These are phyloP conservation scores for Drechslera avenae DNA, from an alignment of 2,329 filamentous ascomycete genomes.

Conservation along the genomic window DNA sequence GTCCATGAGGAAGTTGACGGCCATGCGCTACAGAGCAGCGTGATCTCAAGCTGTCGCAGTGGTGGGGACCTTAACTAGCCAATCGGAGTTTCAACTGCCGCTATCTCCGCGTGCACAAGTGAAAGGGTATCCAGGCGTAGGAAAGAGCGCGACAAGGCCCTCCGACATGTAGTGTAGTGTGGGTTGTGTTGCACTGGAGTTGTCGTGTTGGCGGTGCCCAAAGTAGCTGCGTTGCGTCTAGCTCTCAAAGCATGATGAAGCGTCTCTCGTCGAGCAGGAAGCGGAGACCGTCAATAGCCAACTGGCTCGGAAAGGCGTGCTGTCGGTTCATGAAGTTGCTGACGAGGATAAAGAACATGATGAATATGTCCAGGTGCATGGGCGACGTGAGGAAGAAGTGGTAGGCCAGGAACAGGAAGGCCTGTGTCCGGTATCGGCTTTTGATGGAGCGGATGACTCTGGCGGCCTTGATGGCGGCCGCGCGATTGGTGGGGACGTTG, in stretches of 20 bases:
- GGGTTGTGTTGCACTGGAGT: not conserved
- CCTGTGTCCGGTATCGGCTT: conserved; percentile 37
- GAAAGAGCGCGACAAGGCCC: not conserved
- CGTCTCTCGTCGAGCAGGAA: conserved; percentile 37
- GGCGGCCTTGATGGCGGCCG: conserved; percentile 28
- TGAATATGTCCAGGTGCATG: conserved; percentile 40
- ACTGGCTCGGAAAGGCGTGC: conserved; percentile 34
- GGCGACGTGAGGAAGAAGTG: conserved; percentile 43
- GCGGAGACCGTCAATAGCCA: conserved; percentile 33
- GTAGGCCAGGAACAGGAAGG: conserved; percentile 41
- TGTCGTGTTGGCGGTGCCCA: not conserved
- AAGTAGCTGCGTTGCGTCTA: not conserved
- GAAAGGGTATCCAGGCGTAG: conserved; percentile 4
- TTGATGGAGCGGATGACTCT: conserved; percentile 36
- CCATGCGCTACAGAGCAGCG: conserved; percentile 10
- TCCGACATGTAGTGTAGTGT: not conserved
- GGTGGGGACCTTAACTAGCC: conserved; percentile 31
- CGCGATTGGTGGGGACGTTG: conserved; percentile 19
- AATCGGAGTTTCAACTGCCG: conserved; percentile 37
- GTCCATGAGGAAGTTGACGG: conserved; percentile 36
- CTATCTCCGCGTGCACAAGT: conserved; percentile 17
- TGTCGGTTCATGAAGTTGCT: conserved; percentile 45
- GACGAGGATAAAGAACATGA: conserved; percentile 44
- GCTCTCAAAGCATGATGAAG: conserved; percentile 28
- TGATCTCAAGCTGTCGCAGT: conserved; percentile 22